Base-by-base conservation (phyloP, 768 basidiomycete genomes). In the Cyathus striatus region DNA sequence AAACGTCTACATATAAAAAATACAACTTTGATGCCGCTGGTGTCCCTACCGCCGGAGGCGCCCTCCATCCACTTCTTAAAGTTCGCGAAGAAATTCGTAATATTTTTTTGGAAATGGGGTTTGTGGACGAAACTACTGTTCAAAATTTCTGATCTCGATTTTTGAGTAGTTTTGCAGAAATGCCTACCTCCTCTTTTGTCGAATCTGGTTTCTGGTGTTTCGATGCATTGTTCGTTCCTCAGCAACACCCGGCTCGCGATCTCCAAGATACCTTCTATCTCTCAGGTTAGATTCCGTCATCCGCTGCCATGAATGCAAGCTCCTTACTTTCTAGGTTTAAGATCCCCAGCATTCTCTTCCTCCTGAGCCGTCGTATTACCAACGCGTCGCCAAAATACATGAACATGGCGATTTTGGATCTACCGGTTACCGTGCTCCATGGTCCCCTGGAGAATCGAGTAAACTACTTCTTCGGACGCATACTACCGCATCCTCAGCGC, bases 81-180 rank as follows among this genome's bases (percentile, higher is more conserved):
- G 96, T 99, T 20, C 77, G 96, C 43, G 96, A 98, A 66, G 96
- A 99, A 63, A 90, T 99, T 58, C 78, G 94, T 41, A 87, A 87
- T 61, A 97, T 98, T 57, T 99, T 99, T 76, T 76, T 99, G 53
- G 96, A 99, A 63, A 98, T 98, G 94, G 96, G 96, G 95, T 97
- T 49, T 39, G 23, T 13, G 18, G 13, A 32, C 23, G 1, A 35
- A 42, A 22, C 37, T 47, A 6, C 23, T 16, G n/a, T 20, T 38
- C 23, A 32, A 23, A 26, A 52, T 41, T 10, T 24, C 21, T 42
- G n/a, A n/a, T n/a, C n/a, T n/a, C n/a, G n/a, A n/a, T n/a, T n/a
- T n/a, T n/a, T n/a, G n/a, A n/a, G 13, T 51, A 98, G 95, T 7
- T 99, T 98, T 66, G 84, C 92, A 38, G 96, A 99, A 66, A 99